Base-by-base conservation (phyloP, 371 early-diverging fungal species). In the Lichtheimia hyalospora region DNA sequence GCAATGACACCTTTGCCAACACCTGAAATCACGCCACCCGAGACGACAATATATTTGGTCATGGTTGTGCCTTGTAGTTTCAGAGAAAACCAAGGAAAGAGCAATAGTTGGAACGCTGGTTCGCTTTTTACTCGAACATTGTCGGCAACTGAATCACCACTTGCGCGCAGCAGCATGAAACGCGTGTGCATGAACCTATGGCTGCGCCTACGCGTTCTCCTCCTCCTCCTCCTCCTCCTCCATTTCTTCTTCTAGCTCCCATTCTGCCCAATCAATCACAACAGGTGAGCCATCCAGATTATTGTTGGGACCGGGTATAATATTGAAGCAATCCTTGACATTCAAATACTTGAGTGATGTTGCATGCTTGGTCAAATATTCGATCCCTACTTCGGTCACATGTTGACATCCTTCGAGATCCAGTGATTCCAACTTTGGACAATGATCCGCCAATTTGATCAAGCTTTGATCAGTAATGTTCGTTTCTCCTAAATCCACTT, bases 1-100 rank as follows among this genome's bases (percentile, higher is more conserved):
- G 99, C 96, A 74, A 99, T 95, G 58, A 97, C 95, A 49, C 99
- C 99, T 84, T 99, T 99, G 64, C 99, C 99, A 67, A 99, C 96
- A 49, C 99, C 98, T 52, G 97, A 97, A 71, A 98, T 96, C 62
- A 97, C 98, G 76, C 99, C 99, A 61, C 99, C 99, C 61, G 95
- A 93, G 52, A 99, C 97, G 71, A 99, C 69, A 66, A 99, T 94
- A 86, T 97, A 99, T 78, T 96, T 97, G 74, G 84, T 85, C 84
- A 75, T 83, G 46, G 46, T 46, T 46, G 46, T n/a, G 46, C 21
- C 21, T 43, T n/a, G 14, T 21, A 1, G 7, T n/a, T 46, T 16
- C 16, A 16, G 10, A 46, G 21, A 10, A 46, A 46, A 44, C n/a
- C 46, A 16, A 46, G 46, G 46, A 46, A 46, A 46, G 46, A 46